Base-by-base conservation (phyloP, 2,329 filamentous ascomycete genomes). In the Juglanconis oblonga region DNA sequence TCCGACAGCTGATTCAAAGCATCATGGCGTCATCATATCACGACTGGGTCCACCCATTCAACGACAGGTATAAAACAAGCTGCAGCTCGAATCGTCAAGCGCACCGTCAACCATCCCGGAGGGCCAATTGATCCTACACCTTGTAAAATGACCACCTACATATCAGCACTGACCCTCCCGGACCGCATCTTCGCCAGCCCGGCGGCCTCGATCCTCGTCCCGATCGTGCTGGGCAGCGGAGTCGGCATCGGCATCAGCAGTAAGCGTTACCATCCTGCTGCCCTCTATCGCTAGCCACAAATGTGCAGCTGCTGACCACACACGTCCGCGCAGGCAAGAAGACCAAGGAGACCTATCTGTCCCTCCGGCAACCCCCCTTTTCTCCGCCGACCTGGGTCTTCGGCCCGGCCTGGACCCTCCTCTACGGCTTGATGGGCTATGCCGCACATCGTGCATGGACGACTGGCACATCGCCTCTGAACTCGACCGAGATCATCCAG, bases 391-490 rank as follows among this genome's bases (percentile, higher is more conserved):
- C 84, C 8, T 79, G 77, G 69, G 75, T 86, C 57, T 89, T 89
- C 65, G 86, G 84, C 1, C 87, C 87, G 2, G 83, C 82, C 31
- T 89, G 87, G 87, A 88, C 84, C 4, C 58, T 81, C 29, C 81
- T 89, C 11, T 89, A 89, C 68, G 86, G 82, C 1, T 73, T 90
- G 29, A 97, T 97, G 91, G 94, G 94, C 61, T 97, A 95, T 73
- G 89, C 91, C 24, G 88, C 92, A 35, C 87, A 97, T 75, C 88
- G 91, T 47, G 91, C 90, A 55, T 87, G 89, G 70, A 83, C 75
- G 17, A 79, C 77, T 10, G 88, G 88, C 52, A 82, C 87, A 53
- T 80, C 81, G 3, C 85, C 86, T 17, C 71, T 80, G 45, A 72
- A 81, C 48, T 77, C 80, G 33, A 77, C 82, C 35, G 73, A 76